A percentile compares a stretch with the other conserved stretches of the same genome.
Evolutionary conservation across 1,284 basidiomycete species (phyloP).

Genomic region (Calocybe gambosa): DNA sequence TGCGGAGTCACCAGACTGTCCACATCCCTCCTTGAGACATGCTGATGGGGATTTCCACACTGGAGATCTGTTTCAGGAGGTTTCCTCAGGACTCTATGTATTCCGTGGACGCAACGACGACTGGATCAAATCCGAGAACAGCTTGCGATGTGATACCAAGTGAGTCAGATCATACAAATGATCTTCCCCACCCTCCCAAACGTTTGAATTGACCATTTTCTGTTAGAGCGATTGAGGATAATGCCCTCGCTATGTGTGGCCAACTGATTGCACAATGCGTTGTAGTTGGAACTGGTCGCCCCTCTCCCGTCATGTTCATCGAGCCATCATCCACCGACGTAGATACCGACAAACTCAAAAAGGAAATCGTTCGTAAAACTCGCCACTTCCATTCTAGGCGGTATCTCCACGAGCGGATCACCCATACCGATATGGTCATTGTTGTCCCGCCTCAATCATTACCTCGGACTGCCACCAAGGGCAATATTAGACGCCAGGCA

Average conservation of each 20-base stretch:
- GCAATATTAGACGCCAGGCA: slow-evolving; percentile 59
- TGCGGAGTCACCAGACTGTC: slow-evolving; percentile 46
- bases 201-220: not conserved
- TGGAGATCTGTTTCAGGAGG: slow-evolving; percentile 51
- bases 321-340: slow-evolving; percentile 39
- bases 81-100: slow-evolving; percentile 40
- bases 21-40: slow-evolving; percentile 39
- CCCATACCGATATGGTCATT: slow-evolving; percentile 46
- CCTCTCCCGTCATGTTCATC: slow-evolving; percentile 55
- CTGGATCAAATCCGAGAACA: slow-evolving; percentile 57
- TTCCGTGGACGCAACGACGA: slow-evolving; percentile 54
- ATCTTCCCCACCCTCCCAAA: not conserved
- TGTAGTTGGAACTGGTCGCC: slow-evolving; percentile 59
- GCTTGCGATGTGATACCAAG: slow-evolving; percentile 53
- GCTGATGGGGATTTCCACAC: slow-evolving; percentile 53
- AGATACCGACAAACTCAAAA: slow-evolving; percentile 48
- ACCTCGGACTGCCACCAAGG: slow-evolving; percentile 63
- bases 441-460: slow-evolving; percentile 49
- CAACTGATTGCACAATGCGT: slow-evolving; percentile 55
- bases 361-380: slow-evolving; percentile 60
- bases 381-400: slow-evolving; percentile 55
- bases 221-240: slow-evolving; percentile 59
- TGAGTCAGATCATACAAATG: slow-evolving; percentile 20
- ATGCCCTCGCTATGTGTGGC: slow-evolving; percentile 48
- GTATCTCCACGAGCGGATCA: slow-evolving; percentile 65